Evolutionary conservation across 2,329 filamentous ascomycete genomes (phyloP), one percentile per base, ranked within the genome.

Genomic region (Colletotrichum sp.): DNA sequence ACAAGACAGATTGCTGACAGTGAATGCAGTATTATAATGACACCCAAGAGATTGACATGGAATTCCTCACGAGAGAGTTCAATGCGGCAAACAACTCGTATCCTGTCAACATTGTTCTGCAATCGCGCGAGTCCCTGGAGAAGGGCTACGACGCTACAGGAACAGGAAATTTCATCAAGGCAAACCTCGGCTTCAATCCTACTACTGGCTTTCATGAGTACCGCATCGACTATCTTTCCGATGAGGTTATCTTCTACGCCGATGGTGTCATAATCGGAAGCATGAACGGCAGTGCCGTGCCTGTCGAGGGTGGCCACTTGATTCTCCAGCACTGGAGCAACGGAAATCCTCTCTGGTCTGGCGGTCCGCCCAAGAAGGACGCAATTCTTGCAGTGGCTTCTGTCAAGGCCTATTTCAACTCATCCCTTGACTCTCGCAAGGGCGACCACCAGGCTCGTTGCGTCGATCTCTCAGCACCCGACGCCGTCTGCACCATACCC

Each of bases 321-420:
- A 90, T 94, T 66, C 84, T 96, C 71, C 93, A 92, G 79, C 94
- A 96, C 82, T 92, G 94, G 94, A 95, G 93, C 81, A 96, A 96
- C 78, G 94, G 94, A 38, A 93, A 96, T 80, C 81, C 87, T 7
- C 80, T 86, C 3, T 96, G 94, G 94, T 94, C 92, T 55, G 91
- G 88, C 14, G 94, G 94, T 0, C 94, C 94, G 4, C 94, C 94
- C 1, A 78, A 78, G 0, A 77, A 86, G 38, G 92, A 96, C 79
- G 91, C 94, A 0, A 84, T 89, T 21, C 86, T 95, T 79, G 90
- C 88, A 8, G 87, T 96, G 28, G 90, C 88, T 48, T 95, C 95
- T 80, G 89, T 95, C 73, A 95, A 94, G 82, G 92, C 92, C 0
- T 96, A 96, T 83, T 96, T 96, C 86, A 96, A 96, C 86, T 92